Conservation (phyloP, 352 stramenopile species). For the Pilasporangium apinafurcum region DNA sequence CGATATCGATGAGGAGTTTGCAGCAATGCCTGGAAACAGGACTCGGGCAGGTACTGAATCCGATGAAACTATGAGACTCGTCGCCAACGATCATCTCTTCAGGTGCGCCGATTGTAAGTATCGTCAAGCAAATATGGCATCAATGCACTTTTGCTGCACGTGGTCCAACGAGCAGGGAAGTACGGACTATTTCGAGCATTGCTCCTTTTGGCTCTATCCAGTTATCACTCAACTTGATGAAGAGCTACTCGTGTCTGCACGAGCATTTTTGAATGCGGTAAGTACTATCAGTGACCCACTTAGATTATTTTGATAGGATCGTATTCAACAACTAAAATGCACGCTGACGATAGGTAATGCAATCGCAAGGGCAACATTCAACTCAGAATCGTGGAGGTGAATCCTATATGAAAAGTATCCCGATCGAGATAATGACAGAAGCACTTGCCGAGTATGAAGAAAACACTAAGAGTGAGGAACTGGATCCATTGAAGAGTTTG, state of each 20-base stretch:
- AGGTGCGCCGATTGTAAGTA: constrained; percentile 83
- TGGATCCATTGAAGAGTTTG: constrained; percentile 75
- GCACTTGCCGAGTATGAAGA: constrained; percentile 69
- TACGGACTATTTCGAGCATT: constrained; percentile 89
- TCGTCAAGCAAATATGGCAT: constrained; percentile 64
- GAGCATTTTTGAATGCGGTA: constrained; percentile 73
- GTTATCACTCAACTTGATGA: constrained; percentile 83
- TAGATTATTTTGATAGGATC: too few relatives aligned
- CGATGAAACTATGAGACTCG: constrained; percentile 30
- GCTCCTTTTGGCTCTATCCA: constrained; percentile 81
- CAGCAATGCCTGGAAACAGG: constrained; percentile 28
- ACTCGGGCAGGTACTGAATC: constrained; percentile 16
- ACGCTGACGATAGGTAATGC: constrained; percentile 52
- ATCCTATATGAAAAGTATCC: constrained; percentile 77
- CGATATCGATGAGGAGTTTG: constrained; percentile 42
- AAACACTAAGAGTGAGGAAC: constrained; percentile 68
- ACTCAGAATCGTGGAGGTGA: constrained; percentile 66
- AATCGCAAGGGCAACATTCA: constrained; percentile 59
- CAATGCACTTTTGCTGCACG: constrained; percentile 85
- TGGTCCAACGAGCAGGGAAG: constrained; percentile 87
- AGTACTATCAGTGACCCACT: too few relatives aligned
- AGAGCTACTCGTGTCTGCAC: constrained; percentile 69
- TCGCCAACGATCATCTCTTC: constrained; percentile 66
- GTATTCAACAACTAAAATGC: too few relatives aligned
- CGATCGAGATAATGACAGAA: constrained; percentile 78